Conservation (phyloP, 2,329 filamentous ascomycete species). For the Amauroascus verrucosus region DNA sequence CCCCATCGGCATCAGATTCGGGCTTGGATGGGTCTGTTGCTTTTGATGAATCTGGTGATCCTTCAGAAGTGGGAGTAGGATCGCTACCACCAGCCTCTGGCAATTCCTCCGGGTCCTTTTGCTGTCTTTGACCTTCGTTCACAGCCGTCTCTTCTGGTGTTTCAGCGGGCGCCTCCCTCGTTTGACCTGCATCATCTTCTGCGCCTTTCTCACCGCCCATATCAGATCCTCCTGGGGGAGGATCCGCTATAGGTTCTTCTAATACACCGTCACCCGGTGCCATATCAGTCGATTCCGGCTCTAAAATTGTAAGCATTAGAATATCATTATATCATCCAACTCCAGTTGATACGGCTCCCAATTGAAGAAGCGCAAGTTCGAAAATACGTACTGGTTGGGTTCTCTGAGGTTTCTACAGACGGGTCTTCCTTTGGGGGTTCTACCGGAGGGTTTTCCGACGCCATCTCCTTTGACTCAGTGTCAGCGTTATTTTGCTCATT, state of each 20-base stretch:
- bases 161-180: neutral
- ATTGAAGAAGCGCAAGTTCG: neutral
- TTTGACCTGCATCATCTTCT: neutral
- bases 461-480: constrained; percentile 24
- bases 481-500: constrained; percentile 31
- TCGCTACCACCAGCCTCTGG: neutral
- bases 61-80: neutral
- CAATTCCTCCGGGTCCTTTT: neutral
- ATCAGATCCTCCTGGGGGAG: neutral
- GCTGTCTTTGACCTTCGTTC: neutral
- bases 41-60: neutral
- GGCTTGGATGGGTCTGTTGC: neutral
- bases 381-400: constrained; percentile 10
- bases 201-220: neutral
- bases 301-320: neutral
- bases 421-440: constrained; percentile 8
- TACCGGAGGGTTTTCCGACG: constrained; percentile 18
- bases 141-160: neutral
- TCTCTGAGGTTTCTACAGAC: constrained; percentile 4
- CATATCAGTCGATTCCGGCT: neutral
- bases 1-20: neutral
- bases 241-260: neutral
- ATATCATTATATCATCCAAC: neutral
- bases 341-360: neutral
- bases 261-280: neutral